phyloP scores from a whole-genome alignment of 1,284 basidiomycete genomes.

The Laetiporus sulphureus region DNA sequence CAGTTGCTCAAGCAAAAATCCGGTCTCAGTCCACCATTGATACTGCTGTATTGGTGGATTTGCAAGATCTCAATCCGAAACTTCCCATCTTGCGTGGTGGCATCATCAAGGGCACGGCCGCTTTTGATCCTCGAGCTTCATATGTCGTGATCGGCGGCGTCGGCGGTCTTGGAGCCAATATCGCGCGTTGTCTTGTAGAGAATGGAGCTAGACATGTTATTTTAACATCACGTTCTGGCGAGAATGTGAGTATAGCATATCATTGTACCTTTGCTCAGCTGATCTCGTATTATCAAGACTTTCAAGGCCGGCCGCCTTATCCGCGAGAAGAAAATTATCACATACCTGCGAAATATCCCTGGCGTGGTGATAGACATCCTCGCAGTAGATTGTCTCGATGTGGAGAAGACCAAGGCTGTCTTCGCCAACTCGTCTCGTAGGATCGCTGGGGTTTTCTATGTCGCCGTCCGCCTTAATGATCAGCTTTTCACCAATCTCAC shows the following conservation, averaged over 20 bases:
- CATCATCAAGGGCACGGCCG: constrained; percentile 2
- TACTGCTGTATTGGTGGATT: neutral
- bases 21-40: neutral
- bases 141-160: constrained; percentile 14
- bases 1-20: neutral
- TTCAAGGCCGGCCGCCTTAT: constrained; percentile 5
- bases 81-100: constrained; percentile 5
- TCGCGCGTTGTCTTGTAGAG: constrained; percentile 9
- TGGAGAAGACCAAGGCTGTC: constrained; percentile 6
- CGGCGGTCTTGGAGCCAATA: constrained; percentile 8
- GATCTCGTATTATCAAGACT: neutral
- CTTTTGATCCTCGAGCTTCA: constrained; percentile 11
- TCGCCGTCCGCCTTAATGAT: constrained; percentile 14
- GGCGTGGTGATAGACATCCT: constrained; percentile 10
- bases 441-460: constrained; percentile 13
- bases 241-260: constrained; percentile 3
- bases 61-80: neutral
- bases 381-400: constrained; percentile 11
- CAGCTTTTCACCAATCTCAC: constrained; percentile 11
- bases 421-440: constrained; percentile 1
- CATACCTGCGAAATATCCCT: constrained; percentile 4
- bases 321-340: constrained; percentile 10
- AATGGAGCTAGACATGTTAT: constrained; percentile 10
- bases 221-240: constrained; percentile 12
- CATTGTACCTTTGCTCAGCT: neutral